Evolutionary conservation across 202 grass and related monocot genomes (phyloP).

Genomic region (Bolboschoenoplectus hybrid): DNA sequence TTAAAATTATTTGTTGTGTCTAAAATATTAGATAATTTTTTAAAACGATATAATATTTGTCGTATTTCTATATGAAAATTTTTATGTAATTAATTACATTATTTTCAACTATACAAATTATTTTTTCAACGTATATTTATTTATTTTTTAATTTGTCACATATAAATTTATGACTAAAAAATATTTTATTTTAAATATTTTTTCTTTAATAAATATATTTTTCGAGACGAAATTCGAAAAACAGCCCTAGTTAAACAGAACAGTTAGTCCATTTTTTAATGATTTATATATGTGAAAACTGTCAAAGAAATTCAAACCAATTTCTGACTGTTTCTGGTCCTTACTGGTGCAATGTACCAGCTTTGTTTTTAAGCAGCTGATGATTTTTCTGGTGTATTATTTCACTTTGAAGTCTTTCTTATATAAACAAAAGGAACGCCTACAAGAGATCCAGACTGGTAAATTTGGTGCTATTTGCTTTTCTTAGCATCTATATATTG

Average conservation of each 20-base stretch:
- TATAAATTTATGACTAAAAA: no score
- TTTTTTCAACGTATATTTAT: no score
- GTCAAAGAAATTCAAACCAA: not conserved
- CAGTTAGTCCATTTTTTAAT: not conserved
- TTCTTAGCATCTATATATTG: not conserved
- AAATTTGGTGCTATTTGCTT: constrained; percentile 7
- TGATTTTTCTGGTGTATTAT: constrained; percentile 16
- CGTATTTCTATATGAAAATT: no score
- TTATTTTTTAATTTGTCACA: no score
- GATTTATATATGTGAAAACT: not conserved
- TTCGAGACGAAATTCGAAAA: no score
- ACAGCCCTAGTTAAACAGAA: not conserved
- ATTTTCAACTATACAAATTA: no score
- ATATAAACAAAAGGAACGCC: not conserved
- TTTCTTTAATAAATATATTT: no score
- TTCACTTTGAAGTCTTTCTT: constrained; percentile 3
- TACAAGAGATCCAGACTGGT: not conserved
- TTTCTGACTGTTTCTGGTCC: not conserved
- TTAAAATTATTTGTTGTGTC: no score
- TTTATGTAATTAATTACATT: no score
- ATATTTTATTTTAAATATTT: no score
- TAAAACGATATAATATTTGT: no score
- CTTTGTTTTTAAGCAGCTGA: not conserved
- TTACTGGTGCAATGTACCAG: not conserved
- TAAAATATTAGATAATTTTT: no score